Evolutionary conservation across 2,329 filamentous ascomycete species (phyloP), one percentile per base, ranked within the genome.

Genomic region (Hyphodiscus sp.): DNA sequence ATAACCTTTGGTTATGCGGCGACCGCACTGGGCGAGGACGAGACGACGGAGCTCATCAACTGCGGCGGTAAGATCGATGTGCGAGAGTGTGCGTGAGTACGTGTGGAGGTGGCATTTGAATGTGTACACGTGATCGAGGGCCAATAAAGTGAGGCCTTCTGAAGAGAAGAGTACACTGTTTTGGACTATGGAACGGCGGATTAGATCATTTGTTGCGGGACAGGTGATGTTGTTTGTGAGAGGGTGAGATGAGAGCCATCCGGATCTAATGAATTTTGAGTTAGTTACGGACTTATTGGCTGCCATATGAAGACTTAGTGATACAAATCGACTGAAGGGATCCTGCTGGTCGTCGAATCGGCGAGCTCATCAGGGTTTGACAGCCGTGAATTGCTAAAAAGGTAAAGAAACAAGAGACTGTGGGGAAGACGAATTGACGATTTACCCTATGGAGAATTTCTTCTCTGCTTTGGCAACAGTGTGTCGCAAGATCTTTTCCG

Each of bases 41-140:
- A 82, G 74, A 4, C 81, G 75, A 2, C 81, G 76, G 41, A 86
- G 73, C 64, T 83, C 81, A 65, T 85, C 81, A 47, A 86, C 79
- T 26, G 82, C 80, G 47, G 82, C 76, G 59, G 83, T 80, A 9
- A 85, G 73, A 19, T 63, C 55, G 1, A 19, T n/a, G 11, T 53
- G 50, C 0, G 60, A 52, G 4, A 64, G 71, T 64, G 73, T 75
- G 53, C 72, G 73, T 4, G 78, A 74, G 65, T 85, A 85, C 58
- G 75, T 75, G 18, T 78, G 74, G 11, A 86, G 73, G 1, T 81
- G 79, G 46, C 74, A 73, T 66, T 85, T 85, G 70, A 87, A 81
- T 43, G 79, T 82, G 69, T 85, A 87, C 45, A 85, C 67, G 48
- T 80, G 75, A 66, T 86, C 83, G 11, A 85, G 73, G 0, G 80